Conservation (phyloP, 1,284 basidiomycete genomes). For the Sutorius eximius region DNA sequence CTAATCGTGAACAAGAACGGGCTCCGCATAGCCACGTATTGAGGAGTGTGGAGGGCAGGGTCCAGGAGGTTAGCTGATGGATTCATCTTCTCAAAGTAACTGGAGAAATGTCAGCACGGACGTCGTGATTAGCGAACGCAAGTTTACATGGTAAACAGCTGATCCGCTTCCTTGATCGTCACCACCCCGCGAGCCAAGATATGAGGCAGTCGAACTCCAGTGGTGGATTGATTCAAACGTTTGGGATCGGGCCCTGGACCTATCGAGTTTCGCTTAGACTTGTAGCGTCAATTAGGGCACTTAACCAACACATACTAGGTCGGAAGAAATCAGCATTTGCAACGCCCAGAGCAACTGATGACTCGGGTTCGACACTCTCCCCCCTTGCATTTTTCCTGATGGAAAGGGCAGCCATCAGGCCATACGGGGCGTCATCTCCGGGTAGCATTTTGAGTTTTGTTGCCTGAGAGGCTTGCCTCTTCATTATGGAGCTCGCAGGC, state of each 20-base stretch:
- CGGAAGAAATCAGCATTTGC: conserved; percentile 66
- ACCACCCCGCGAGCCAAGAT: conserved; percentile 73
- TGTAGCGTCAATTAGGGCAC: not conserved
- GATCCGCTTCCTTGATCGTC: conserved; percentile 69
- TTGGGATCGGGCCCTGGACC: conserved; percentile 46
- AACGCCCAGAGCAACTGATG: conserved; percentile 55
- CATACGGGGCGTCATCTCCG: conserved; percentile 62
- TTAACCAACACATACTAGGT: conserved; percentile 47
- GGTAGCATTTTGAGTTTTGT: conserved; percentile 56
- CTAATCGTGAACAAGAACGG: conserved; percentile 82
- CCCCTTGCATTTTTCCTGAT: conserved; percentile 47
- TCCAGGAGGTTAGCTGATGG: conserved; percentile 69
- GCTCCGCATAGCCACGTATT: conserved; percentile 66
- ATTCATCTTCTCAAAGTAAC: conserved; percentile 78
- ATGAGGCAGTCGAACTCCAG: conserved; percentile 56
- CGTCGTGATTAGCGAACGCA: not conserved
- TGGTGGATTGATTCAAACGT: conserved; percentile 30
- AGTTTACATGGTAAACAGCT: conserved; percentile 74
- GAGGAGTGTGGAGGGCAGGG: conserved; percentile 72
- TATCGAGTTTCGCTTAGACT: conserved; percentile 23
- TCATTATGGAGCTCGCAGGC: conserved; percentile 27
- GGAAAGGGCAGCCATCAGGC: conserved; percentile 64
- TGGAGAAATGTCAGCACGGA: conserved; percentile 30
- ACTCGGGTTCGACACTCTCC: conserved; percentile 44
- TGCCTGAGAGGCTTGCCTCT: conserved; percentile 27